phyloP scores from a whole-genome alignment of 1,139 yeast species.

The Taphrina populina region DNA sequence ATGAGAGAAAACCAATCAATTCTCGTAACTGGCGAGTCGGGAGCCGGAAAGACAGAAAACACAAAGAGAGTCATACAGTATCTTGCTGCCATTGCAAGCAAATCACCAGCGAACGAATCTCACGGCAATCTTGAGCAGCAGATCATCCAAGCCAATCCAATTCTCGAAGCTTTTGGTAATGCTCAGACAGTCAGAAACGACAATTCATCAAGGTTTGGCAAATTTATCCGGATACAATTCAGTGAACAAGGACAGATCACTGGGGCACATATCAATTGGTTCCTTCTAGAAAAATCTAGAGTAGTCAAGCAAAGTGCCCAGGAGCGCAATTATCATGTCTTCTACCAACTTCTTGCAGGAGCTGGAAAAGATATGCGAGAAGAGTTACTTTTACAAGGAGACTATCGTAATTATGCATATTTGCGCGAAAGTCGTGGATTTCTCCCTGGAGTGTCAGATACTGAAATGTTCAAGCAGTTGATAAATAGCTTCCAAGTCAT shows the following conservation, averaged over 20 bases:
- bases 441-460: constrained; percentile 73
- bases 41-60: constrained; percentile 97
- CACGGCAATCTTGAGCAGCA: constrained; percentile 63
- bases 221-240: constrained; percentile 86
- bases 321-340: constrained; percentile 90
- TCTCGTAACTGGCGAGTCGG: constrained; percentile 95
- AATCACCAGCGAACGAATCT: constrained; percentile 21
- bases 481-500: constrained; percentile 68
- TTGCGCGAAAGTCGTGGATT: constrained; percentile 56
- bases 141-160: constrained; percentile 91
- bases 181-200: constrained; percentile 93
- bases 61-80: constrained; percentile 95
- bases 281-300: constrained; percentile 86
- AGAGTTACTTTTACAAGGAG: constrained; percentile 52
- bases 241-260: constrained; percentile 61
- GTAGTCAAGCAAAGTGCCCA: constrained; percentile 73
- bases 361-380: constrained; percentile 54
- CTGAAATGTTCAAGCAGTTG: constrained; percentile 60
- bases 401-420: constrained; percentile 55
- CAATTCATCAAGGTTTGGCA: constrained; percentile 95
- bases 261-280: constrained; percentile 95
- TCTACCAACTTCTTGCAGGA: constrained; percentile 81
- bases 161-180: constrained; percentile 93
- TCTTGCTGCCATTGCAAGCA: constrained; percentile 69
- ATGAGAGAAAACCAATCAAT: constrained; percentile 81